Conservation (phyloP, 2,329 filamentous ascomycete genomes). For the Colletotrichum sojae region DNA sequence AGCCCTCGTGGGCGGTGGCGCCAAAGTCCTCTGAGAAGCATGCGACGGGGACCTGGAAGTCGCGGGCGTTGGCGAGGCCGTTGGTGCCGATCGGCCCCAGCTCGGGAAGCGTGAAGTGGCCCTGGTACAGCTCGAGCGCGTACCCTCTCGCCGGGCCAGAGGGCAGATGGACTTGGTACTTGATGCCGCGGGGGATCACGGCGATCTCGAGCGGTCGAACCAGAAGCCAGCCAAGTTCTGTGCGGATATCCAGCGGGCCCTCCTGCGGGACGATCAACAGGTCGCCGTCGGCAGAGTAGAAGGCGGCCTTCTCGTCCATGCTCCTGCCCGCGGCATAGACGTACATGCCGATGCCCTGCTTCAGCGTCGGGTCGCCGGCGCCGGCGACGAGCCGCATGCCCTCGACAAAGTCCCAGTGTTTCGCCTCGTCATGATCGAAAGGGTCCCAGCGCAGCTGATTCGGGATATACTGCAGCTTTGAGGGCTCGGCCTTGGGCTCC, state of each 20-base stretch:
- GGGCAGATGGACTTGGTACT: conserved; percentile 79
- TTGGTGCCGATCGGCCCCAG: conserved; percentile 82
- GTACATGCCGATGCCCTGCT: conserved; percentile 84
- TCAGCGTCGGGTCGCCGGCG: conserved; percentile 83
- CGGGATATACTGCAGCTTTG: conserved; percentile 79
- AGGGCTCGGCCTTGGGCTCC: conserved; percentile 38
- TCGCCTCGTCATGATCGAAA: conserved; percentile 77
- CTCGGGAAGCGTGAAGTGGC: conserved; percentile 80
- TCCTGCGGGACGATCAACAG: conserved; percentile 83
- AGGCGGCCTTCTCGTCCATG: conserved; percentile 82
- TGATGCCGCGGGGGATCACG: conserved; percentile 81
- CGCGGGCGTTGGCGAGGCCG: conserved; percentile 80
- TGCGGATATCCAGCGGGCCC: conserved; percentile 81
- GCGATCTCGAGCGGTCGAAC: conserved; percentile 85
- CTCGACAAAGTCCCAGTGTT: conserved; percentile 65
- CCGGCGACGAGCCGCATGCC: conserved; percentile 81
- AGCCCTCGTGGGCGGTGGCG: conserved; percentile 54
- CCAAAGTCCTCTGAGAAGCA: conserved; percentile 73
- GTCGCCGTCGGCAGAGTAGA: conserved; percentile 88
- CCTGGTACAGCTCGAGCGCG: conserved; percentile 81
- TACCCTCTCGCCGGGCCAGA: conserved; percentile 77
- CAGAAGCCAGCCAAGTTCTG: conserved; percentile 80
- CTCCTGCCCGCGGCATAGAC: conserved; percentile 84
- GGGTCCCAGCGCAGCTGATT: conserved; percentile 87
- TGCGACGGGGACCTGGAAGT: conserved; percentile 82